Conservation (phyloP, 768 basidiomycete species). For the Dioszegia crocea region DNA sequence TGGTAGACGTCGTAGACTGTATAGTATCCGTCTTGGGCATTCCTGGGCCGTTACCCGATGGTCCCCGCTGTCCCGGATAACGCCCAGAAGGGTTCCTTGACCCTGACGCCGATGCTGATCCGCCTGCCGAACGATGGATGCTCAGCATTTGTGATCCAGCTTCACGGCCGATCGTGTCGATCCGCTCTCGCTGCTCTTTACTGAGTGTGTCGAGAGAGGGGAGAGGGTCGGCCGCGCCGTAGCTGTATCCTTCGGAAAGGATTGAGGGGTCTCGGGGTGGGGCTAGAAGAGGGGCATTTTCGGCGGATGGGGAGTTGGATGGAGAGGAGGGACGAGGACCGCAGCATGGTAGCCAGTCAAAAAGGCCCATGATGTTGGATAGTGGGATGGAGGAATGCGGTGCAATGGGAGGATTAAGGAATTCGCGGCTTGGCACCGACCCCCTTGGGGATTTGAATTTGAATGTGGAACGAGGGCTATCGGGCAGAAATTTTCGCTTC, state of each 20-base stretch:
- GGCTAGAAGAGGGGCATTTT: background rate
- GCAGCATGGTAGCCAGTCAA: conserved; percentile 10
- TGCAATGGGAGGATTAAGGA: background rate
- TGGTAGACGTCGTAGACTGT: background rate
- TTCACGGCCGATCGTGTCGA: conserved; percentile 1
- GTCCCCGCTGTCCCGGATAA: background rate
- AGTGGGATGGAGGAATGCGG: background rate
- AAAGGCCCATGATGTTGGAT: background rate
- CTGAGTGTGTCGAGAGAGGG: background rate
- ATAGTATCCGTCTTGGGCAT: conserved; percentile 4
- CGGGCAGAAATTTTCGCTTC: too few species aligned
- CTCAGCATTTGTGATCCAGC: background rate
- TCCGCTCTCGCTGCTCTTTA: background rate
- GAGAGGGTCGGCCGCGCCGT: background rate
- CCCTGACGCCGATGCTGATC: too few species aligned
- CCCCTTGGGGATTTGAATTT: too few species aligned
- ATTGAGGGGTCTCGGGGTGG: conserved; percentile 7
- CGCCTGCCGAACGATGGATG: too few species aligned
- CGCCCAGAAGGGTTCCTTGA: too few species aligned
- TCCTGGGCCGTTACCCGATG: background rate
- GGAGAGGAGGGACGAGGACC: background rate
- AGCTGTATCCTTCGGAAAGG: conserved; percentile 3
- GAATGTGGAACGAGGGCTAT: too few species aligned
- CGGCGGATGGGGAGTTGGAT: background rate
- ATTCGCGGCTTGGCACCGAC: background rate